Conservation (phyloP, 2,329 filamentous ascomycete species). For the Curvularia lunata region DNA sequence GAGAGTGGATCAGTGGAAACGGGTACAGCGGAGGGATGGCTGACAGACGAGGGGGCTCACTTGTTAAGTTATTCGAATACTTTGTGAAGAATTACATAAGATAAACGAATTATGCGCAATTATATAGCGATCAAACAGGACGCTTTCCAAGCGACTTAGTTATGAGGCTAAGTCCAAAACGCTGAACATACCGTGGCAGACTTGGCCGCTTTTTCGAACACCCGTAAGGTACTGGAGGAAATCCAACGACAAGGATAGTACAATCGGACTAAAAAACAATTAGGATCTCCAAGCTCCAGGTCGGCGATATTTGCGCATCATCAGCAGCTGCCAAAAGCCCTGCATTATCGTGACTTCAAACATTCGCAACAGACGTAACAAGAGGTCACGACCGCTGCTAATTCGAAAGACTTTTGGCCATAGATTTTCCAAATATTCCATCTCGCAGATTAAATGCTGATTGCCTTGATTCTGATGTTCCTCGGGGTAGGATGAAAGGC, state of each 20-base stretch:
- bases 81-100: not conserved
- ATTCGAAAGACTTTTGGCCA: not conserved
- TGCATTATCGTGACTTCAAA: not conserved
- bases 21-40: conserved; percentile 16
- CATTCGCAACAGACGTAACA: not conserved
- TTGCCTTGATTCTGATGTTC: too few relatives aligned
- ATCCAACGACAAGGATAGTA: not conserved
- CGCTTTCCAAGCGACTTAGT: not conserved
- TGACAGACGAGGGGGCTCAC: not conserved
- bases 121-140: not conserved
- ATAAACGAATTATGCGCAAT: not conserved
- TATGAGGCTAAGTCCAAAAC: too few relatives aligned
- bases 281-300: not conserved
- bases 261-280: not conserved
- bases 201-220: too few relatives aligned
- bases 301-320: not conserved
- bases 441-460: too few relatives aligned
- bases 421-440: too few relatives aligned
- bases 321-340: not conserved
- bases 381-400: not conserved
- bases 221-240: too few relatives aligned
- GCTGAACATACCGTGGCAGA: too few relatives aligned
- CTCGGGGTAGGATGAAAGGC: not conserved
- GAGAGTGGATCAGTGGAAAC: conserved; percentile 36
- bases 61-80: not conserved